Conservation (phyloP, 2,329 filamentous ascomycete genomes). For the Paraconiothyrium sp. region DNA sequence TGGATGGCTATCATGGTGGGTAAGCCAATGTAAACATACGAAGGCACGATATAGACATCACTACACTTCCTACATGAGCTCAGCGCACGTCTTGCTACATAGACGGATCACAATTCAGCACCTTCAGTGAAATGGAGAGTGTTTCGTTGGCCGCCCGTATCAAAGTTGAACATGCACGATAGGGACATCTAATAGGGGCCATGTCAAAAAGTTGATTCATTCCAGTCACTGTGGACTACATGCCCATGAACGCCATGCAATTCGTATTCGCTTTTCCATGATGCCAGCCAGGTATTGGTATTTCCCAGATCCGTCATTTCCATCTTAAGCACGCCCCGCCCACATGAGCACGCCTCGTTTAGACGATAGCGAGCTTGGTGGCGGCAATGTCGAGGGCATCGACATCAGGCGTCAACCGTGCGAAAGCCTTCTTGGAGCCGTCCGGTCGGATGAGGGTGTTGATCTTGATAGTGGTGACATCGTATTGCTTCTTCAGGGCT, state of each 20-base stretch:
- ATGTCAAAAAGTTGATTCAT: conserved; percentile 43
- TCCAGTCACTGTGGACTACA: conserved; percentile 48
- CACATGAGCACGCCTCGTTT: conserved; percentile 56
- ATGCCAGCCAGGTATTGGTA: conserved; percentile 37
- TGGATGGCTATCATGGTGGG: too few species aligned
- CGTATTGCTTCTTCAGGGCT: conserved; percentile 98
- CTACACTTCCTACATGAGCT: neutral
- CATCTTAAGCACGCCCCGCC: conserved; percentile 30
- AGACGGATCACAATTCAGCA: neutral
- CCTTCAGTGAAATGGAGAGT: neutral
- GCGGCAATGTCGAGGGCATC: conserved; percentile 99
- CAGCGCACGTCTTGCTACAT: neutral
- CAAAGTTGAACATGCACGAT: neutral
- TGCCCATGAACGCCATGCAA: conserved; percentile 51
- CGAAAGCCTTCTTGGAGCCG: conserved; percentile 98
- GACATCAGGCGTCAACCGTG: conserved; percentile 92
- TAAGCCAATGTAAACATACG: too few species aligned
- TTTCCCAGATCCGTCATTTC: conserved; percentile 37
- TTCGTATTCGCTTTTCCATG: conserved; percentile 45
- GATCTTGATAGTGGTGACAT: conserved; percentile 98
- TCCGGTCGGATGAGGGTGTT: conserved; percentile 99
- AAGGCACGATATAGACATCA: too few species aligned
- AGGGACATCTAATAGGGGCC: conserved; percentile 12
- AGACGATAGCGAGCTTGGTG: conserved; percentile 98
- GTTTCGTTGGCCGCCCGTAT: neutral